A percentile compares a stretch with the other conserved stretches of the same genome.
These are phyloP conservation scores for Penicillium malachiteum DNA, from an alignment of 495 filamentous ascomycete species.

Conservation along the genomic window DNA sequence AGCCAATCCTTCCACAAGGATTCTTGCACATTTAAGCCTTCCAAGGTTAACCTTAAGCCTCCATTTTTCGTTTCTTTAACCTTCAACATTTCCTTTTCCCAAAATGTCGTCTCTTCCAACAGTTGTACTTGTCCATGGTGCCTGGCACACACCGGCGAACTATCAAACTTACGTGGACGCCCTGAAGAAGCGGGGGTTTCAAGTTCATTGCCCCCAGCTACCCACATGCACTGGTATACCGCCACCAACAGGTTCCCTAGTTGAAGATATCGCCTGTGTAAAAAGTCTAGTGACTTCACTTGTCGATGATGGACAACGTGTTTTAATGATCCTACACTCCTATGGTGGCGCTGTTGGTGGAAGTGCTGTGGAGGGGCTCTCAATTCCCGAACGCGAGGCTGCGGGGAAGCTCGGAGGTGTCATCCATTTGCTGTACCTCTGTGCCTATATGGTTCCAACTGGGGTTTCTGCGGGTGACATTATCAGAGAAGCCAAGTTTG, in stretches of 20 bases:
- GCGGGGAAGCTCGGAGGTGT: constrained; percentile 34
- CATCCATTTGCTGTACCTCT: constrained; percentile 39
- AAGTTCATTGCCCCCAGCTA: constrained; percentile 35
- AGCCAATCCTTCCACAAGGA: too few relatives aligned
- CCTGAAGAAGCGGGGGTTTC: constrained; percentile 30
- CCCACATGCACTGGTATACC: constrained; percentile 29
- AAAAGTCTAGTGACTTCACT: constrained; percentile 20
- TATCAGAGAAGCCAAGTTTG: constrained; percentile 20
- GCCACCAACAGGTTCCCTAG: constrained; percentile 22
- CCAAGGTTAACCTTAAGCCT: too few relatives aligned
- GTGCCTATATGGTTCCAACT: constrained; percentile 31
- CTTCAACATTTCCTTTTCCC: background rate
- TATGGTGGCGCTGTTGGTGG: constrained; percentile 41
- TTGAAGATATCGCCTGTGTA: constrained; percentile 29
- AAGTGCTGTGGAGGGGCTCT: constrained; percentile 30
- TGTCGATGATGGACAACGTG: constrained; percentile 23
- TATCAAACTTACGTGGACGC: constrained; percentile 32
- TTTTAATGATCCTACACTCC: constrained; percentile 41
- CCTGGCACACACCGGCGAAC: constrained; percentile 42
- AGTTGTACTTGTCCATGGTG: constrained; percentile 42
- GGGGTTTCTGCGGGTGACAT: constrained; percentile 19
- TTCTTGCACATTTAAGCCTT: too few relatives aligned
- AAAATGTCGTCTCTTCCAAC: constrained; percentile 22
- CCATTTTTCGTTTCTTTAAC: too few relatives aligned
- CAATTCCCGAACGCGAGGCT: constrained; percentile 18